Percentiles rank a stretch among this genome's conserved stretches.
These are phyloP conservation scores for Rhizopogon vinicolor DNA, from an alignment of 768 basidiomycete genomes.

Conservation along the genomic window DNA sequence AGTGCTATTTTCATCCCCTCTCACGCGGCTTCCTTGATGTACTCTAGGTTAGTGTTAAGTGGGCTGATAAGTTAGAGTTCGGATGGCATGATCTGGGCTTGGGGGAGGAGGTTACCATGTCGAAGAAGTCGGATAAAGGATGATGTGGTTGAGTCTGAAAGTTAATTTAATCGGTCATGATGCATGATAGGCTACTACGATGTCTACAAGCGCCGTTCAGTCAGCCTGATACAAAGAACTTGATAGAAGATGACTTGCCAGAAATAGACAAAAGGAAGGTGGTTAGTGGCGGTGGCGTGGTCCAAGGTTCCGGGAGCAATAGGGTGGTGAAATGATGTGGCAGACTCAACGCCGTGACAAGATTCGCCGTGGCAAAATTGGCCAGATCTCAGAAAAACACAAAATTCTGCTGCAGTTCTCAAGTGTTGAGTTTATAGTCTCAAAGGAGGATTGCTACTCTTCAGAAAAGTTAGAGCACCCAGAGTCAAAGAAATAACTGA, in stretches of 20 bases:
- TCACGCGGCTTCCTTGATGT: neutral
- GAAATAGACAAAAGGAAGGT: slow-evolving; percentile 18
- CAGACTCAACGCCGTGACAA: slow-evolving; percentile 20
- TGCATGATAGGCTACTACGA: too few relatives aligned
- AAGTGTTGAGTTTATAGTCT: neutral
- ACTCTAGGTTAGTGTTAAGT: too few relatives aligned
- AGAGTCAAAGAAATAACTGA: neutral
- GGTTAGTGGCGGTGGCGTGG: slow-evolving; percentile 10
- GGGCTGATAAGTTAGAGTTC: neutral
- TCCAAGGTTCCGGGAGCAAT: slow-evolving; percentile 16
- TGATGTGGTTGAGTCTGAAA: too few relatives aligned
- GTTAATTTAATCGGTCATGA: too few relatives aligned
- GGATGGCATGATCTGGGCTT: too few relatives aligned
- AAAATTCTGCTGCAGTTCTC: neutral
- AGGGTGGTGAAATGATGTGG: slow-evolving; percentile 16
- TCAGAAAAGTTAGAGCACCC: neutral
- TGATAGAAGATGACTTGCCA: slow-evolving; percentile 10
- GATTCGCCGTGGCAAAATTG: slow-evolving; percentile 6
- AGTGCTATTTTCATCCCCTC: neutral
- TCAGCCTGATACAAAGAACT: too few relatives aligned
- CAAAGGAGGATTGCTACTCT: neutral
- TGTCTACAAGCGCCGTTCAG: too few relatives aligned
- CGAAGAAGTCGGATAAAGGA: too few relatives aligned
- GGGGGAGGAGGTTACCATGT: too few relatives aligned
- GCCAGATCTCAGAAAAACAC: neutral